Base-by-base conservation (phyloP, 495 filamentous ascomycete species). In the Penicillium cataractarum region DNA sequence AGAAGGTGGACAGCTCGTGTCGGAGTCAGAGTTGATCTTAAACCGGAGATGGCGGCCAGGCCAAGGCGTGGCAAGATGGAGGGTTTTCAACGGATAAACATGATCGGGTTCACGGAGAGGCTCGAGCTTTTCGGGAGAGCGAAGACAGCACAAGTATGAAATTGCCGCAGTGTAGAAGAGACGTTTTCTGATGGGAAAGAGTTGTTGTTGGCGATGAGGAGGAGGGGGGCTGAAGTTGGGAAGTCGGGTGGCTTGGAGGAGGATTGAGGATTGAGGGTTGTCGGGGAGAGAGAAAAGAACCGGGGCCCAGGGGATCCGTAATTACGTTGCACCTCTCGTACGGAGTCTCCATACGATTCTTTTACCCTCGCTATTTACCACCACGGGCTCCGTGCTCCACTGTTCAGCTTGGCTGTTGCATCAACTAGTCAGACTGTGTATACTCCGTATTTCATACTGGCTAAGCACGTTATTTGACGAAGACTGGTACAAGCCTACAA, bases 61-160 rank as follows among this genome's bases (percentile, higher is more conserved):
- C 56, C 61, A 29, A 51, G 51, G 57, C 37, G 52, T 60, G 58
- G 55, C 64, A 64, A 37, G 61, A 58, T 27, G 50, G 49, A 17
- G 24, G 42, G 40, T 51, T 52, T 67, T 71, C 58, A 69, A 42
- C 61, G 59, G 58, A 63, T 51, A 22, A 65, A 64, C 66, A 71
- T 69, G 42, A 42, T 61, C 42, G 49, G 46, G 40, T 15, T 51
- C 50, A 57, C 22, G 49, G 48, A 26, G 31, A 24, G 54, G 54
- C 54, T 56, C 54, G 24, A 56, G 54, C 54, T 24, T 26, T 56
- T 26, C 35, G 12, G 33, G 6, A 55, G 27, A 39, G 27, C 52
- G 46, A 37, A 27, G 35, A 46, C 31, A 33, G n/a, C 42, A 22
- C 39, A 19, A 49, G 37, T 33, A 54, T 31, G 44, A 60, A 49